Evolutionary conservation across 192 early-diverging fungal species (phyloP).

Genomic region (Mortierella alpina): DNA sequence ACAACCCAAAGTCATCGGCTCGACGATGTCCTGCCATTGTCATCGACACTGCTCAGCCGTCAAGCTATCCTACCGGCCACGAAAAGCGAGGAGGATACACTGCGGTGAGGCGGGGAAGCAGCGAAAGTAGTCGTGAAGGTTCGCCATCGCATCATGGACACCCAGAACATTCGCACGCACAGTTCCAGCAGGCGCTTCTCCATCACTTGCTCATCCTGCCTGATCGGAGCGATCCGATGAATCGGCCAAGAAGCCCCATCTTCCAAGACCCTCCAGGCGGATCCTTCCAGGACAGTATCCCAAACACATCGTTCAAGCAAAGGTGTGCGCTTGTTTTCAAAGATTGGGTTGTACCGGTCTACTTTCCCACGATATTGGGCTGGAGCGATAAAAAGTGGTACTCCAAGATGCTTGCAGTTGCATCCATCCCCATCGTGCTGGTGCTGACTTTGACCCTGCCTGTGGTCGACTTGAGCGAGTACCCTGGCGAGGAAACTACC

Average conservation of each 20-base stretch:
- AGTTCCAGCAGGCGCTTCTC: conserved; percentile 15
- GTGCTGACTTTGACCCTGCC: conserved; percentile 71
- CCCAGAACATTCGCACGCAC: conserved; percentile 1
- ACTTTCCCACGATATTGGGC: conserved; percentile 66
- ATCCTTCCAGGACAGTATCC: conserved; percentile 1
- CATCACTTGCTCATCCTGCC: conserved; percentile 33
- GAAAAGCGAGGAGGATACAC: neutral
- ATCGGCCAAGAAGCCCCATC: conserved; percentile 15
- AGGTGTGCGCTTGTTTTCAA: conserved; percentile 6
- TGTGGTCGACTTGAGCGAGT: conserved; percentile 63
- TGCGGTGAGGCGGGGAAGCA: neutral
- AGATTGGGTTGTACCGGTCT: conserved; percentile 23
- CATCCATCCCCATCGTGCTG: conserved; percentile 65
- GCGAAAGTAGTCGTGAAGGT: neutral
- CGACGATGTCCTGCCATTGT: conserved; percentile 16
- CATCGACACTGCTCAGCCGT: neutral
- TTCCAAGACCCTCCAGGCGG: neutral
- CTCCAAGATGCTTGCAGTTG: conserved; percentile 60
- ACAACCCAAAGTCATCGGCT: neutral
- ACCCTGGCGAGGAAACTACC: conserved; percentile 11
- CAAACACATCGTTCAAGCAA: neutral
- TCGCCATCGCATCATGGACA: neutral
- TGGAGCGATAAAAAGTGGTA: conserved; percentile 61
- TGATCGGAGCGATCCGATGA: conserved; percentile 8
- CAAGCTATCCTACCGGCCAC: neutral